Base-by-base conservation (phyloP, 768 basidiomycete species). In the Megacollybia marginata region DNA sequence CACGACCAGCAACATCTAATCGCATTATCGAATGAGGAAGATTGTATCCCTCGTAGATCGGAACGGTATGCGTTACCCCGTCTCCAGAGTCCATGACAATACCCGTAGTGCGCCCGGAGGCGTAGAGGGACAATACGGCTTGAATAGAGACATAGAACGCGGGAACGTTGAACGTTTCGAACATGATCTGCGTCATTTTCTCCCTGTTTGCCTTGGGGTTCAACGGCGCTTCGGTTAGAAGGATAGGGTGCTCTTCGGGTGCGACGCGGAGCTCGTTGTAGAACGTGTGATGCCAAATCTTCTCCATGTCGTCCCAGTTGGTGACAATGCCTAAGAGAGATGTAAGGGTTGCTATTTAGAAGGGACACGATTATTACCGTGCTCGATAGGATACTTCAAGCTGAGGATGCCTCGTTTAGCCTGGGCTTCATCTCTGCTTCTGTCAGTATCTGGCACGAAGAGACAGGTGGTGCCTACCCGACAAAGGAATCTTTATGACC, bases 231-330 rank as follows among this genome's bases (percentile, higher is more conserved):
- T 83, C 81, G 55, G 81, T 83, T 58, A 82, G 71, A 45, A 83
- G 69, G 28, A 47, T 35, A 8, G 52, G 48, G n/a, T 50, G 52
- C 63, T 86, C 85, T 63, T 85, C 84, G 10, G 83, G 83, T 4
- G 85, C 84, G 51, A 85, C 83, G 64, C 85, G 83, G 52, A 85
- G 76, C n/a, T n/a, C n/a, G n/a, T n/a, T n/a, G n/a, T n/a, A n/a
- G n/a, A n/a, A n/a, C n/a, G n/a, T n/a, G n/a, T n/a, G n/a, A n/a
- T n/a, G n/a, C n/a, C n/a, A n/a, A n/a, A n/a, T n/a, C n/a, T n/a
- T n/a, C n/a, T n/a, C 60, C 92, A 94, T 94, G 70, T 94, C 92
- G 61, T 94, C 93, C 93, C 93, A 96, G 82, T 96, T 36, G 35
- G 35, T 36, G 10, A 36, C 35, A 36, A 36, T 36, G 16, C 35